These are phyloP conservation scores for Zygosaccharomyces sapae DNA, from an alignment of 1,139 yeast species.

Conservation along the genomic window DNA sequence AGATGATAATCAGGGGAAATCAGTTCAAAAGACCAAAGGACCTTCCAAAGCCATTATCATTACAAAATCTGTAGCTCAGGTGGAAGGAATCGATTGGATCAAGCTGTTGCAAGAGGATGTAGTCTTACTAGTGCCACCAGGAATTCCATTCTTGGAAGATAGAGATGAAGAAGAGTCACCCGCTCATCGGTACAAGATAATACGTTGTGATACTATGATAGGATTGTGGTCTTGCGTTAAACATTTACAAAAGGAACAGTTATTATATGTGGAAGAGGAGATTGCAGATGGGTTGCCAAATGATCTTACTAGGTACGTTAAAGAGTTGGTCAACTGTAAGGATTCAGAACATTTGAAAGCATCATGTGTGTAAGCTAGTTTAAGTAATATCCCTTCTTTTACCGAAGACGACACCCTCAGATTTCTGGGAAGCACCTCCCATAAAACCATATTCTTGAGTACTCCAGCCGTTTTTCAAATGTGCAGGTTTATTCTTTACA, in stretches of 20 bases:
- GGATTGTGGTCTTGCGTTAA: conserved; percentile 45
- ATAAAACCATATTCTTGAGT: conserved; percentile 55
- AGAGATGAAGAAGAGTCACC: conserved; percentile 7
- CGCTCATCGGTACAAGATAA: conserved; percentile 31
- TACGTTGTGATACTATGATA: conserved; percentile 38
- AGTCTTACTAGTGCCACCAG: conserved; percentile 26
- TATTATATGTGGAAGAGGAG: conserved; percentile 37
- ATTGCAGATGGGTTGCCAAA: conserved; percentile 31
- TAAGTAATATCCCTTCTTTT: conserved; percentile 43
- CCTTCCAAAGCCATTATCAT: conserved; percentile 20
- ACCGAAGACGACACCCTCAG: conserved; percentile 50
- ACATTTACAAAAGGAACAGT: conserved; percentile 37
- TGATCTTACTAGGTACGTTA: conserved; percentile 33
- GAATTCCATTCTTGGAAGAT: conserved; percentile 11
- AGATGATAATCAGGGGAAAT: neutral
- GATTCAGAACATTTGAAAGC: conserved; percentile 6
- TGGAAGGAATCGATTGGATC: conserved; percentile 23
- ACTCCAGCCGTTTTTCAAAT: conserved; percentile 47
- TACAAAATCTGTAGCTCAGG: conserved; percentile 15
- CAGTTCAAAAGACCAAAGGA: neutral
- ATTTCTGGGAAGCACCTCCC: conserved; percentile 50
- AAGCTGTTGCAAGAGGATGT: conserved; percentile 25
- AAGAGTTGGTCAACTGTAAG: conserved; percentile 25
- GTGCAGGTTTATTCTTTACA: conserved; percentile 32
- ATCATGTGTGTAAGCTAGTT: neutral